Evolutionary conservation across 2,329 filamentous ascomycete genomes (phyloP).

Genomic region (Macrophomina tecta): DNA sequence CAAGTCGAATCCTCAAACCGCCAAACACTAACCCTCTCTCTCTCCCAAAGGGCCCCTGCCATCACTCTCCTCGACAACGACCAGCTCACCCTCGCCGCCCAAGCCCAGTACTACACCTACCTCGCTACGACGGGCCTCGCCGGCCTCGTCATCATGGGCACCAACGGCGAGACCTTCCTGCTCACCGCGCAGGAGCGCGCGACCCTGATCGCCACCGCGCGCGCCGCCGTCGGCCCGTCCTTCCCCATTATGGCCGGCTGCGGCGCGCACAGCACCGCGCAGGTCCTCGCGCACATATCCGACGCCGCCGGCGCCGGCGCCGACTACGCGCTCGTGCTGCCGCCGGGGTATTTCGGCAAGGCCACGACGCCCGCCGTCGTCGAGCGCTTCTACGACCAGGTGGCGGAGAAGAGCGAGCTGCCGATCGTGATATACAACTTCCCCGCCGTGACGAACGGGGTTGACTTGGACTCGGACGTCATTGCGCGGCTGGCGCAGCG

Average conservation of each 20-base stretch:
- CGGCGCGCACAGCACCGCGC: slow-evolving; percentile 50
- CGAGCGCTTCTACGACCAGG: slow-evolving; percentile 49
- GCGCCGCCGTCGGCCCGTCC: slow-evolving; percentile 49
- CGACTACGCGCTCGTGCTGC: slow-evolving; percentile 51
- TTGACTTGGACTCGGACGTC: slow-evolving; percentile 71
- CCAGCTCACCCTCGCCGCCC: slow-evolving; percentile 49
- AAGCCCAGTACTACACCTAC: slow-evolving; percentile 53
- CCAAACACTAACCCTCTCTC: background rate
- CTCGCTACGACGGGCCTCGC: slow-evolving; percentile 50
- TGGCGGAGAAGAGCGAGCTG: slow-evolving; percentile 65
- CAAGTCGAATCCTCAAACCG: background rate
- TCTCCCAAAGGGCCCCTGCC: slow-evolving; percentile 39
- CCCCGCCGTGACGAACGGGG: slow-evolving; percentile 69
- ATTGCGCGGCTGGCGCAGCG: slow-evolving; percentile 61
- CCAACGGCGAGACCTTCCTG: slow-evolving; percentile 55
- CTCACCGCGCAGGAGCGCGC: slow-evolving; percentile 52
- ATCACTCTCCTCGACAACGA: slow-evolving; percentile 54
- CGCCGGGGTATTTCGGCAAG: slow-evolving; percentile 54
- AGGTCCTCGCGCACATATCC: slow-evolving; percentile 51
- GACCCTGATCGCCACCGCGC: slow-evolving; percentile 46
- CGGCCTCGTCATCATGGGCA: slow-evolving; percentile 54
- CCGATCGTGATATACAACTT: slow-evolving; percentile 77
- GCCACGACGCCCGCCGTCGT: slow-evolving; percentile 51
- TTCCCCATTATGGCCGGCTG: slow-evolving; percentile 54
- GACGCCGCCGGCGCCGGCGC: slow-evolving; percentile 51